Evolutionary conservation across 805 yeast genomes (phyloP).

Genomic region (Saccharomycopsis selenospora): DNA sequence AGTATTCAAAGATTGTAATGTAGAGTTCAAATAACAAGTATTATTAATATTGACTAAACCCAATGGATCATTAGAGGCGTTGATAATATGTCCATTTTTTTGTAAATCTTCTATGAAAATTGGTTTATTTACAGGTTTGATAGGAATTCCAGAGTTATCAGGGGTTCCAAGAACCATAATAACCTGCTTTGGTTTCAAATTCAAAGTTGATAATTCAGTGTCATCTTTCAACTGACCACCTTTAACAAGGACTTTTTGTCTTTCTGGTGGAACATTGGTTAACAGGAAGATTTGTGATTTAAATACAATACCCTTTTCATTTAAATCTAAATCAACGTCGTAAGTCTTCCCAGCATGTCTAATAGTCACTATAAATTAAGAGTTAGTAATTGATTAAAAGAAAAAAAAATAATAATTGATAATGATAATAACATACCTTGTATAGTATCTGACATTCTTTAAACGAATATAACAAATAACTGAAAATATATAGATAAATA

Average conservation of each 20-base stretch:
- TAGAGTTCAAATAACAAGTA: conserved; percentile 88
- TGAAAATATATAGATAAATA: too few relatives aligned
- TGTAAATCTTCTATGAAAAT: conserved; percentile 65
- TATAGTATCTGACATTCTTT: too few relatives aligned
- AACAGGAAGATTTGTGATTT: conserved; percentile 62
- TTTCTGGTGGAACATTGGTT: conserved; percentile 78
- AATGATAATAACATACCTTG: too few relatives aligned
- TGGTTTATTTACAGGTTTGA: conserved; percentile 44
- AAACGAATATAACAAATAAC: too few relatives aligned
- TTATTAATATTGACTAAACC: conserved; percentile 94
- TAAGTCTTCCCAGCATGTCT: conserved; percentile 66
- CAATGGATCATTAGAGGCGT: conserved; percentile 54
- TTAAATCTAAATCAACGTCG: conserved; percentile 48
- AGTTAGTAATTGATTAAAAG: too few relatives aligned
- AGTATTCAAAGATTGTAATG: conserved; percentile 83
- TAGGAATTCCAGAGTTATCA: conserved; percentile 38
- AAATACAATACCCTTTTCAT: conserved; percentile 51
- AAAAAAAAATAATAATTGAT: too few relatives aligned
- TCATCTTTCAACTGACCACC: conserved; percentile 84
- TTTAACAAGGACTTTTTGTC: conserved; percentile 85
- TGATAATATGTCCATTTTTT: conserved; percentile 15
- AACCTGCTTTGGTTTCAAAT: conserved; percentile 55
- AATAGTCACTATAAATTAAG: conserved; percentile 38
- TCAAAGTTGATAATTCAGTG: conserved; percentile 39
- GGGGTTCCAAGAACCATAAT: conserved; percentile 93